Evolutionary conservation across 202 grass and related monocot genomes (phyloP).

Genomic region (Tripidium arundinaceum): DNA sequence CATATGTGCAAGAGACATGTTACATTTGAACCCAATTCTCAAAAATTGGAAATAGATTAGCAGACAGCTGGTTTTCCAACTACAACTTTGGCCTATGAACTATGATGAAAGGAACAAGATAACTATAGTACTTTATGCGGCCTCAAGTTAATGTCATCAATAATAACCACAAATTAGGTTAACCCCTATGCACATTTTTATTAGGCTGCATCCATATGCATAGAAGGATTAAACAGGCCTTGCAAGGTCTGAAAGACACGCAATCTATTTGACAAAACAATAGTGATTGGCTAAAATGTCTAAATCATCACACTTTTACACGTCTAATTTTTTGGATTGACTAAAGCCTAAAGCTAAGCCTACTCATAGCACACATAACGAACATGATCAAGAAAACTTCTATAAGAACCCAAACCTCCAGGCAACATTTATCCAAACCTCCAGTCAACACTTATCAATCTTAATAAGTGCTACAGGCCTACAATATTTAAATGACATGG

Average conservation of each 20-base stretch:
- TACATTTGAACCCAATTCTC: slow-evolving; percentile 5
- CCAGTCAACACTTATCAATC: not conserved
- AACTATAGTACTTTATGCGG: not conserved
- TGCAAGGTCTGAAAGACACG: not conserved
- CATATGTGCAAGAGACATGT: not conserved
- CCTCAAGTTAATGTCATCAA: not conserved
- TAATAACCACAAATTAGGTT: not conserved
- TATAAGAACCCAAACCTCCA: not conserved
- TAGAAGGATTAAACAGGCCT: not conserved
- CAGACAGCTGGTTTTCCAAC: slow-evolving; percentile 8
- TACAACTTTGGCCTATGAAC: not conserved
- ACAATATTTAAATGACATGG: not conserved
- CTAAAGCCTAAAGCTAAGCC: not conserved
- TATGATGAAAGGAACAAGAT: not conserved
- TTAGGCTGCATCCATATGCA: not conserved
- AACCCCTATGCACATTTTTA: not conserved
- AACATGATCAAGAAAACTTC: not conserved
- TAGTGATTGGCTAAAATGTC: not conserved
- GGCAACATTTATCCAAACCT: not conserved
- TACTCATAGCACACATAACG: not conserved
- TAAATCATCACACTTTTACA: not conserved
- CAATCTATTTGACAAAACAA: not conserved
- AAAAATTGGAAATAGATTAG: not conserved
- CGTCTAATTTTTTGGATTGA: not conserved
- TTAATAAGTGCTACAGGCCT: not conserved